Base-by-base conservation (phyloP, 1,284 basidiomycete species). In the Baeospora myosura region DNA sequence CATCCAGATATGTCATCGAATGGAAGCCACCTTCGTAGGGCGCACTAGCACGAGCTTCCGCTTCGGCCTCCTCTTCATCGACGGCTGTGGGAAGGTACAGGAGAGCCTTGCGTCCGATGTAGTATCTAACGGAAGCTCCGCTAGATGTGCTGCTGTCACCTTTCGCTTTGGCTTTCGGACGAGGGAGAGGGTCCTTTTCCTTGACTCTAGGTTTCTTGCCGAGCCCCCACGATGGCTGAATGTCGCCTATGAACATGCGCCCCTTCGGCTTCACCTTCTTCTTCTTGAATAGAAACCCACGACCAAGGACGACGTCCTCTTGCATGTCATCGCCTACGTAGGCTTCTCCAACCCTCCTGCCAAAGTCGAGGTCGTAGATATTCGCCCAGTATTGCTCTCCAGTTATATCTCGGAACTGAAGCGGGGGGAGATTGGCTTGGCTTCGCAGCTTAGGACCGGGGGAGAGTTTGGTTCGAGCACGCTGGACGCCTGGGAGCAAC, bases 171-270 rank as follows among this genome's bases (percentile, higher is more conserved):
- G n/a, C n/a, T n/a, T n/a, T n/a, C n/a, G 12, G 12, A 2, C 16
- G 12, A 12, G 4, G 12, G 12, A 12, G 3, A 4, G 2, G 12
- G 16, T 30, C 24, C 11, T 16, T 26, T n/a, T 54, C 52, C 22
- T 43, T 47, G 38, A 49, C 28, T 8, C 42, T 38, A n/a, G 32
- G 42, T 17, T 40, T 29, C 2, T 43, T 39, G 2, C 52, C 52
- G 17, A 60, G 38, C 7, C 50, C 54, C 61, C 61, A 62, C 3
- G 44, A 48, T 3, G 51, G 48, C 33, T 63, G 60, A 5, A 55
- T 34, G 2, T 49, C 49, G 24, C 63, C 63, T 2, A 62, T 45
- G 28, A 58, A 64, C 3, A 61, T 42, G 14, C 60, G 54, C 21
- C 40, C 49, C 38, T 40, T 45, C 20, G 14, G 22, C 40, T 10